Base-by-base conservation (phyloP, 495 filamentous ascomycete species). In the Lichina pygmaea region DNA sequence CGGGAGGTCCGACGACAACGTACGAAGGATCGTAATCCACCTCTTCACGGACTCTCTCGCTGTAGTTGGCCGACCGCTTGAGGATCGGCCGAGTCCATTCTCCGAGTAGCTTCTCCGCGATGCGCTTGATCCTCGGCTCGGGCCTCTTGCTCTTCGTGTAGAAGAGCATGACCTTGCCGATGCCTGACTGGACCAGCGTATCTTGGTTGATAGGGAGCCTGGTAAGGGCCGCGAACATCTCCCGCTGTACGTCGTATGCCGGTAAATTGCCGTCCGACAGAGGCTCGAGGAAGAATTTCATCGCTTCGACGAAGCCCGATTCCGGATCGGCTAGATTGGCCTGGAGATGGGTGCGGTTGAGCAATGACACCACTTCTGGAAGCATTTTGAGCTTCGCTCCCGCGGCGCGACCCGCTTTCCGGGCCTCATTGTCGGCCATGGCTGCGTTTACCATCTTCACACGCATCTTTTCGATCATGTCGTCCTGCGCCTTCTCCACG, bases 81-180 rank as follows among this genome's bases (percentile, higher is more conserved):
- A 99, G 68, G 47, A 94, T 91, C n/a, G 86, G 83, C 8, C 91
- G 72, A 41, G 82, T 92, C 91, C 91, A 99, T 57, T 95, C 91
- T 17, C 78, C 79, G 33, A 95, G 61, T 33, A 95, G 65, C 36
- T 78, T 73, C 64, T 95, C 85, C 0, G 91, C 91, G 55, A 78
- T 76, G 43, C 86, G 81, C 66, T 94, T 94, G 68, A 99, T 93
- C 45, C 66, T 66, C 6, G 72, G 61, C 60, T 93, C 78, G 7
- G 82, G 78, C 41, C 77, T 75, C 65, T 82, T 86, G 67, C 78
- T 86, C 60, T 86, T 84, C 36, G 83, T 94, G 62, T 99, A 99
- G 65, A 92, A 95, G 45, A 89, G 69, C 32, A 92, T 75, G 32
- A 99, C 80, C 55, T 93, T 95, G 53, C 91, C 91, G 50, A 99